phyloP scores from a whole-genome alignment of 2,329 filamentous ascomycete genomes.

The Verticillium dahliae region DNA sequence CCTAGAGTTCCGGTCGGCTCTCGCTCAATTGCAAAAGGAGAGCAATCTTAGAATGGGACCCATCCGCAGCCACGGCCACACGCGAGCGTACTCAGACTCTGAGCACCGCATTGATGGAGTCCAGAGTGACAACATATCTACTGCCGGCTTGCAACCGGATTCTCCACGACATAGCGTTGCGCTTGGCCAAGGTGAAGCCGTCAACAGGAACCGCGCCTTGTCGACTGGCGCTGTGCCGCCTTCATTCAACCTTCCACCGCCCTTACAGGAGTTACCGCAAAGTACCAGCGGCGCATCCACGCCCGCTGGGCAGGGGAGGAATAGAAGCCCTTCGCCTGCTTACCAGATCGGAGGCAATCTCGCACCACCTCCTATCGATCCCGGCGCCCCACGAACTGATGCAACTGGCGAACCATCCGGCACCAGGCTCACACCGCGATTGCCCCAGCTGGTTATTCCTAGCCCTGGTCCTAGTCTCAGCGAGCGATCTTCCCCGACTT shows the following conservation, averaged over 20 bases:
- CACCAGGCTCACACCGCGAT: background rate
- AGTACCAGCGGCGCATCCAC: constrained; percentile 1
- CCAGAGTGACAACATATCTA: constrained; percentile 4
- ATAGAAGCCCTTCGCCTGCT: constrained; percentile 21
- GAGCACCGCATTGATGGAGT: constrained; percentile 9
- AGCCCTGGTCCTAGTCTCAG: constrained; percentile 34
- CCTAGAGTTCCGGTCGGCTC: constrained; percentile 84
- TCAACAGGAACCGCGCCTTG: constrained; percentile 29
- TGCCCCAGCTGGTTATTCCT: constrained; percentile 40
- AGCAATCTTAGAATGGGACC: constrained; percentile 67
- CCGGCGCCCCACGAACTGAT: constrained; percentile 4
- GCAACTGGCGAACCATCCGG: background rate
- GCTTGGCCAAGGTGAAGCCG: constrained; percentile 5
- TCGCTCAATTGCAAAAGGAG: constrained; percentile 80
- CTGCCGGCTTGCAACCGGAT: background rate
- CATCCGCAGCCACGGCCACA: constrained; percentile 39
- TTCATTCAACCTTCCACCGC: constrained; percentile 5
- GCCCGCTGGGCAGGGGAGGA: constrained; percentile 10
- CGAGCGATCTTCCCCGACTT: constrained; percentile 40
- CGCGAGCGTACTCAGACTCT: constrained; percentile 44
- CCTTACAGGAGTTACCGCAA: constrained; percentile 5
- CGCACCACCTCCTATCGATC: constrained; percentile 30
- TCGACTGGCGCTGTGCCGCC: constrained; percentile 37
- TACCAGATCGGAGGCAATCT: constrained; percentile 32
- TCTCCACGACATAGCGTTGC: background rate